phyloP scores from a whole-genome alignment of 164 flowering plant species.

The Piper longum region DNA sequence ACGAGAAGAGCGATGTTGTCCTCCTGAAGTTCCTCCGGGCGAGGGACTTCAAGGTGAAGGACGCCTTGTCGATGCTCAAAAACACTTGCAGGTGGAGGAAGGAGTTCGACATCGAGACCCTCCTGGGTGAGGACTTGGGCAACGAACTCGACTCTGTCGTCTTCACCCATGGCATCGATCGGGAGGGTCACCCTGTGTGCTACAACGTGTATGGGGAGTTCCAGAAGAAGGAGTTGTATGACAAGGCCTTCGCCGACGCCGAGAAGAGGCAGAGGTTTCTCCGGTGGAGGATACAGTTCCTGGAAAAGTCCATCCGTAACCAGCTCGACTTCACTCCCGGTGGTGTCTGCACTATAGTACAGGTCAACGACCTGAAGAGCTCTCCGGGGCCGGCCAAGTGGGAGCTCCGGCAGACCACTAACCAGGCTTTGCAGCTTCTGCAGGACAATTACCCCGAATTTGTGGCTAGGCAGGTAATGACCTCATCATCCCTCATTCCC shows the following conservation, averaged over 20 bases:
- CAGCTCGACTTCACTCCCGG: constrained; percentile 64
- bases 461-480: constrained; percentile 77
- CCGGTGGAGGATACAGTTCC: constrained; percentile 65
- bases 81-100: constrained; percentile 70
- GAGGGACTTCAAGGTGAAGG: constrained; percentile 81
- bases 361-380: constrained; percentile 71
- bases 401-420: constrained; percentile 52
- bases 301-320: constrained; percentile 65
- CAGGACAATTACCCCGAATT: constrained; percentile 96
- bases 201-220: constrained; percentile 85
- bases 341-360: constrained; percentile 57
- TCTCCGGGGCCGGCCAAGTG: constrained; percentile 52
- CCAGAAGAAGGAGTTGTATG: constrained; percentile 61
- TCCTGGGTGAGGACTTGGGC: constrained; percentile 55
- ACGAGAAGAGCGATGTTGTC: constrained; percentile 54
- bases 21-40: constrained; percentile 81
- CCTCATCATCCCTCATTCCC: no score
- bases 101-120: constrained; percentile 54
- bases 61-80: constrained; percentile 68
- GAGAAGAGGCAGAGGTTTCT: constrained; percentile 63
- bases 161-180: constrained; percentile 58
- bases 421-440: constrained; percentile 52
- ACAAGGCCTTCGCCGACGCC: constrained; percentile 49
- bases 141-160: constrained; percentile 58
- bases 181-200: constrained; percentile 78